Evolutionary conservation across 495 filamentous ascomycete species (phyloP).

Genomic region (Aspergillus funiculosus): DNA sequence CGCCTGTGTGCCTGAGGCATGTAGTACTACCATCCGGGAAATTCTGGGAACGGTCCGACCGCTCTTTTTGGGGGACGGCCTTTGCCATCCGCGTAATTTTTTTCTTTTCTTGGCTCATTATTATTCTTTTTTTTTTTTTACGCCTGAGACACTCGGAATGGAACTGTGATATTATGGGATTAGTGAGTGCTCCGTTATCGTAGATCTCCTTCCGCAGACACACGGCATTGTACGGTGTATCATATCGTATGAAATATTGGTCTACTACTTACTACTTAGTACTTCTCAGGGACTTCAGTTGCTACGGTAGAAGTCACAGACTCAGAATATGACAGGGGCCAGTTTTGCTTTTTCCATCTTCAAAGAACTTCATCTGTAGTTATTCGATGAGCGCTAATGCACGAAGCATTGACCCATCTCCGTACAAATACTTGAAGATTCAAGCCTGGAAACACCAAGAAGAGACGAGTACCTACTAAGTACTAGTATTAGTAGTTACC

Average conservation of each 20-base stretch:
- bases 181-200: no score
- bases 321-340: no score
- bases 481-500: background rate
- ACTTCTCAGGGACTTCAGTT: no score
- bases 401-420: slow-evolving; percentile 1
- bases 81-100: slow-evolving; percentile 8
- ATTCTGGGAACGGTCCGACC: background rate
- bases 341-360: background rate
- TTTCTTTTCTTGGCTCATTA: slow-evolving; percentile 4
- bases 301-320: no score
- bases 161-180: no score
- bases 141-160: slow-evolving; percentile 2
- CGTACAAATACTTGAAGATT: no score
- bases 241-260: no score
- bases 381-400: background rate
- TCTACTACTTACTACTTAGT: no score
- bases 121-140: slow-evolving; percentile 1
- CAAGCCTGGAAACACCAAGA: no score
- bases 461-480: no score
- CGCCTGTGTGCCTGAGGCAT: slow-evolving; percentile 3
- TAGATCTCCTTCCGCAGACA: no score
- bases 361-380: background rate
- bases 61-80: slow-evolving; percentile 9
- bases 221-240: no score
- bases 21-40: background rate